Evolutionary conservation across 371 early-diverging fungal species (phyloP).

Genomic region (Mortierella sp.): DNA sequence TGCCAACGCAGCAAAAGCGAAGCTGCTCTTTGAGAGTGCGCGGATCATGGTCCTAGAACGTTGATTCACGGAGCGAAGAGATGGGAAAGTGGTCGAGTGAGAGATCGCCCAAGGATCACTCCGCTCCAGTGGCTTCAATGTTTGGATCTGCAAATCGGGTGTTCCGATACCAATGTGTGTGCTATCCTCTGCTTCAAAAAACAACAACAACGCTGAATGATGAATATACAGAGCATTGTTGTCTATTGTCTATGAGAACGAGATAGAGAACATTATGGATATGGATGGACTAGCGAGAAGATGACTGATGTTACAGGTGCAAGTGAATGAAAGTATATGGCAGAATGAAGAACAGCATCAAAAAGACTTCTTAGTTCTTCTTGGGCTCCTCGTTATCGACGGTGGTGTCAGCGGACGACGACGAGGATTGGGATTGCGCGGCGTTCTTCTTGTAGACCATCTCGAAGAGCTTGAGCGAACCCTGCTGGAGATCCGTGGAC

Average conservation of each 20-base stretch:
- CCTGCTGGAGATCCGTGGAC: slow-evolving; percentile 86
- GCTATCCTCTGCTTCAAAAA: no score
- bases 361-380: slow-evolving; percentile 51
- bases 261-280: slow-evolving; percentile 16
- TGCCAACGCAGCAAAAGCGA: slow-evolving; percentile 5
- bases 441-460: slow-evolving; percentile 92
- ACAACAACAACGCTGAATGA: no score
- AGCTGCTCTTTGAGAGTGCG: slow-evolving; percentile 31
- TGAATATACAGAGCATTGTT: no score
- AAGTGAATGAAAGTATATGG: slow-evolving; percentile 8
- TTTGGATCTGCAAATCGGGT: no score
- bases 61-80: no score
- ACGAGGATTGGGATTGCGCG: slow-evolving; percentile 20
- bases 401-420: slow-evolving; percentile 56
- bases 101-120: background rate
- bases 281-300: background rate
- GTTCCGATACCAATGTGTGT: no score
- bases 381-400: slow-evolving; percentile 55
- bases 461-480: slow-evolving; percentile 94
- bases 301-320: slow-evolving; percentile 32
- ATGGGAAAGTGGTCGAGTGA: no score
- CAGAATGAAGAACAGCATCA: slow-evolving; percentile 33
- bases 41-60: slow-evolving; percentile 24
- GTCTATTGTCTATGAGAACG: no score
- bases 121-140: no score